Evolutionary conservation across 345 rosid genomes (phyloP).

Genomic region (Eucalyptus virginea): DNA sequence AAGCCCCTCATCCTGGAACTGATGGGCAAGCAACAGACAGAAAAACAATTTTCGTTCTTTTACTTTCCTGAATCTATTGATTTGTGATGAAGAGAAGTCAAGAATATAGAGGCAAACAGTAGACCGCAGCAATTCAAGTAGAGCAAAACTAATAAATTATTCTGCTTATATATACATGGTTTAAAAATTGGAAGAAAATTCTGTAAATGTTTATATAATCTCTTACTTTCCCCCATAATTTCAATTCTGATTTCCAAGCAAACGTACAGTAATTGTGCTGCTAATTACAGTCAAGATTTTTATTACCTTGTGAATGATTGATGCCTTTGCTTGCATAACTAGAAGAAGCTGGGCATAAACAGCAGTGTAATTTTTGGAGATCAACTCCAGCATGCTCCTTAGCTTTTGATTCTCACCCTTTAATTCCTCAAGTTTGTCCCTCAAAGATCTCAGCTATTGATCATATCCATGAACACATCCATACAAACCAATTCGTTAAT

Average conservation of each 20-base stretch:
- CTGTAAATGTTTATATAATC: not conserved
- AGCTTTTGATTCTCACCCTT: conserved; percentile 2
- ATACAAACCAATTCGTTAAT: not conserved
- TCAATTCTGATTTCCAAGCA: not conserved
- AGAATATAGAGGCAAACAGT: not conserved
- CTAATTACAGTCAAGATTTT: not conserved
- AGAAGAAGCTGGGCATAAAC: not conserved
- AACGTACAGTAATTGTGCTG: not conserved
- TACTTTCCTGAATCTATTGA: not conserved
- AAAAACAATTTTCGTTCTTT: not conserved
- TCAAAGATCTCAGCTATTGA: not conserved
- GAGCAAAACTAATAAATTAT: not conserved
- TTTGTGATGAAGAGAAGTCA: not conserved
- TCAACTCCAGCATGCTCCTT: not conserved
- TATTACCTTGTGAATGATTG: not conserved
- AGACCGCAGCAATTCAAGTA: not conserved
- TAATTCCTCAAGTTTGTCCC: not conserved
- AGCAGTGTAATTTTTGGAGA: not conserved
- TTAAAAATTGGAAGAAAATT: not conserved
- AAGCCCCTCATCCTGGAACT: not conserved
- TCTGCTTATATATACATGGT: not conserved
- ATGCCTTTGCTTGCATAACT: not conserved
- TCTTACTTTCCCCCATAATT: not conserved
- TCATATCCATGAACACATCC: not conserved
- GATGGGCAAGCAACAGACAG: not conserved